Evolutionary conservation across 345 rosid genomes (phyloP), one percentile per base, ranked within the genome.

Genomic region (Ceriops zippeliana): DNA sequence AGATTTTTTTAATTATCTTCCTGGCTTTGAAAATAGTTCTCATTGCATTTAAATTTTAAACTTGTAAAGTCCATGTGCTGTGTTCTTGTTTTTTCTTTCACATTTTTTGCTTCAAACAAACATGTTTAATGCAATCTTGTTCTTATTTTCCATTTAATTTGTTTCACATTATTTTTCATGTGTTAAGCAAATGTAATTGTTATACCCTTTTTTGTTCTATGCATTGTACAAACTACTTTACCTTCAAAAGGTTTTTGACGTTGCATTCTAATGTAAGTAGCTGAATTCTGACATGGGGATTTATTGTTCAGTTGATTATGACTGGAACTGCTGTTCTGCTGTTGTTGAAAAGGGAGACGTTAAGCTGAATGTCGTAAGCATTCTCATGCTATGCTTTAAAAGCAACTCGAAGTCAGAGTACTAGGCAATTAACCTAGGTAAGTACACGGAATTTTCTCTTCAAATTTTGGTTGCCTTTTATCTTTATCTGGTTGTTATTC

Each of bases 281-380:
- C 28, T 24, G 59, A 56, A 56, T 24, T 67, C 58, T 78, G 63
- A 70, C 30, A 27, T 59, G 63, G 51, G 26, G 30, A 62, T 72
- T 69, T 57, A 19, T 51, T 32, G 28, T 75, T 73, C 76, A 93
- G 98, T 84, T 93, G 87, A 75, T 93, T 67, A 90, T 93, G 98
- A 93, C 98, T 46, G 98, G 96, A 64, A 73, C 16, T 65, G 97
- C 98, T 46, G 97, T 93, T 69, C 87, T 73, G 90, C 76, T 47
- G 91, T 93, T 59, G 98, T n/a, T n/a, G n/a, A n/a, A n/a, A n/a
- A n/a, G n/a, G n/a, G n/a, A n/a, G n/a, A n/a, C n/a, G n/a, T n/a
- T n/a, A n/a, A n/a, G n/a, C n/a, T n/a, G n/a, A n/a, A n/a, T n/a
- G n/a, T n/a, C n/a, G n/a, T n/a, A n/a, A n/a, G n/a, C n/a, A n/a